Evolutionary conservation across 805 yeast species (phyloP), one percentile per base, ranked within the genome.

Genomic region (Saturnispora hagleri): DNA sequence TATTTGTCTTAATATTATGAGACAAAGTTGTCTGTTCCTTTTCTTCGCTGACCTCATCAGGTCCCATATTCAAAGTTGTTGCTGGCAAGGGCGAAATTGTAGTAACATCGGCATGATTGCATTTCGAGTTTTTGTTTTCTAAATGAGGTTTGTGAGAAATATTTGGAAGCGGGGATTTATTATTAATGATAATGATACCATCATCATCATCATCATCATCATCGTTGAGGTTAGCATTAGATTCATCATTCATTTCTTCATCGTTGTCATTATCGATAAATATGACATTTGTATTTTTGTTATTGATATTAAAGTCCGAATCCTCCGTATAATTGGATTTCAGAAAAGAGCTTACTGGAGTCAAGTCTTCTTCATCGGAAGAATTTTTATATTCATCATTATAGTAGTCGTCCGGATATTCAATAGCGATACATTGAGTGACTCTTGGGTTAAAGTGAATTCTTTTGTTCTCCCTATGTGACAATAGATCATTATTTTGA

Each of bases 371-470:
- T 28, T 56, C 61, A 40, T 54, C 51, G 24, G 58, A 63, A 5
- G 56, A 53, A 20, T 57, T 56, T 35, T 53, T 12, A 43, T 42
- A 28, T 61, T 57, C 52, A 28, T 48, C 47, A n/a, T 38, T 45
- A 17, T 50, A 27, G 45, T 33, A 22, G 28, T 27, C 48, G n/a
- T 36, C 17, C 9, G 38, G 36, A 12, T 62, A 62, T 52, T 76
- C 81, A 10, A 90, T 64, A 0, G 96, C 90, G 55, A 87, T 82
- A 67, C 99, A 93, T 67, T 93, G 99, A 65, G 89, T 90, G 33
- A 93, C 99, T 50, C 89, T 81, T 64, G 89, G 95, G 65, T 85
- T 93, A 70, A 93, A 93, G 68, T 90, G 98, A 55, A 93, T 90
- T 59, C 79, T 95, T 55, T 95, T 51, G 51, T 17, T 38, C 8